Percentiles rank a stretch among this genome's conserved stretches.
Conservation (phyloP, 768 basidiomycete species). For the Gyrodon lividus region DNA sequence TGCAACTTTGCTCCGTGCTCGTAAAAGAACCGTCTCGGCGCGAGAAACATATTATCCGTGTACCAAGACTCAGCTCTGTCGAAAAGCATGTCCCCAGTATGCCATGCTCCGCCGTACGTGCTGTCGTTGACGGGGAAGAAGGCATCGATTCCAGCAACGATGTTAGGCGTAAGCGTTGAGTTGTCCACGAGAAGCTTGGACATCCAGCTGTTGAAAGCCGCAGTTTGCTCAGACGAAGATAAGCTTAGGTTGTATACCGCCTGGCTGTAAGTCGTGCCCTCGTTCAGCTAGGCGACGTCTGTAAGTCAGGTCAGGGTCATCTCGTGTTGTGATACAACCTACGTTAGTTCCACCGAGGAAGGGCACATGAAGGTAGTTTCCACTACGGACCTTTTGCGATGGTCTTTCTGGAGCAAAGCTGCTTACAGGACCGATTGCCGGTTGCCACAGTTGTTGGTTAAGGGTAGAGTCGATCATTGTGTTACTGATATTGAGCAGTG, state of each 20-base stretch:
- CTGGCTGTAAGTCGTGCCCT: conserved; percentile 10
- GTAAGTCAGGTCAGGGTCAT: not conserved
- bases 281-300: conserved; percentile 8
- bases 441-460: conserved; percentile 58
- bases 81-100: conserved; percentile 59
- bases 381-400: conserved; percentile 43
- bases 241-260: conserved; percentile 38
- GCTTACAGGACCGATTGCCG: conserved; percentile 47
- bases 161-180: too few species aligned
- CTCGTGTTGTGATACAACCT: conserved; percentile 4
- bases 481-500: conserved; percentile 48
- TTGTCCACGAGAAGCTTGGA: conserved; percentile 51
- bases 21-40: conserved; percentile 50
- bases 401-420: conserved; percentile 48
- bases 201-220: conserved; percentile 49
- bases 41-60: conserved; percentile 55
- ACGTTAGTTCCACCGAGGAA: conserved; percentile 59
- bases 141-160: too few species aligned
- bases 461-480: conserved; percentile 43
- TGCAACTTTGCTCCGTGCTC: conserved; percentile 45
- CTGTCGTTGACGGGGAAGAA: conserved; percentile 44
- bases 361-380: conserved; percentile 53
- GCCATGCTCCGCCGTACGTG: conserved; percentile 48
- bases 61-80: conserved; percentile 59
- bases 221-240: conserved; percentile 39